phyloP scores from a whole-genome alignment of 805 yeast genomes.

The Wickerhamomyces queroliae region DNA sequence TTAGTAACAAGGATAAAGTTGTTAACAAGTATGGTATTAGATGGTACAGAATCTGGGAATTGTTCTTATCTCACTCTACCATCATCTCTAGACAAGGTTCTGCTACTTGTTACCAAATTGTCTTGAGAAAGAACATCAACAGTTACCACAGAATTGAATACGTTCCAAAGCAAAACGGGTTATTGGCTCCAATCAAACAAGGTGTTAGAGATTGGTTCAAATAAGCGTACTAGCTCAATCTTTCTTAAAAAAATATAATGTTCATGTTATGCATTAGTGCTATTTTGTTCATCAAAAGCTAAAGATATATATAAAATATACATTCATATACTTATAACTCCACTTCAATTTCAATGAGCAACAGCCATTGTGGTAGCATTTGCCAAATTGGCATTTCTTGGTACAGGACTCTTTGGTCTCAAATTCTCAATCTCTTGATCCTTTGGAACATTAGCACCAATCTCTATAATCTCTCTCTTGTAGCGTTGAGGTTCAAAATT shows the following conservation, averaged over 20 bases:
- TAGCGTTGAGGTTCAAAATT: slow-evolving; percentile 53
- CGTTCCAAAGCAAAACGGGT: slow-evolving; percentile 72
- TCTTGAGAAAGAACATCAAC: slow-evolving; percentile 84
- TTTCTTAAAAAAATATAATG: background rate
- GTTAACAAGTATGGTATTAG: slow-evolving; percentile 76
- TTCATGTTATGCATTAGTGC: slow-evolving; percentile 1
- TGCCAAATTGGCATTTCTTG: slow-evolving; percentile 6
- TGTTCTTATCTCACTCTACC: slow-evolving; percentile 75
- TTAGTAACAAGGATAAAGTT: slow-evolving; percentile 72
- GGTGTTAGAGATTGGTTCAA: slow-evolving; percentile 53
- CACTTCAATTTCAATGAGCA: background rate
- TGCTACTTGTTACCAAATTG: slow-evolving; percentile 88
- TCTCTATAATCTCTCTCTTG: slow-evolving; percentile 33
- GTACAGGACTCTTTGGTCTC: slow-evolving; percentile 77
- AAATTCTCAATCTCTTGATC: slow-evolving; percentile 69
- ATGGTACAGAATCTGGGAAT: slow-evolving; percentile 95
- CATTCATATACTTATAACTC: background rate
- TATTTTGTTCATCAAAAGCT: background rate
- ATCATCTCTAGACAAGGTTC: slow-evolving; percentile 90
- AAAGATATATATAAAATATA: background rate
- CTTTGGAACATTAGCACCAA: slow-evolving; percentile 58
- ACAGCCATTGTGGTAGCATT: background rate
- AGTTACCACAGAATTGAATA: slow-evolving; percentile 78
- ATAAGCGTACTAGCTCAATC: slow-evolving; percentile 7
- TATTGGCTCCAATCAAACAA: slow-evolving; percentile 50